Evolutionary conservation across 345 rosid species (phyloP).

Genomic region (Eutrema yunnanense): DNA sequence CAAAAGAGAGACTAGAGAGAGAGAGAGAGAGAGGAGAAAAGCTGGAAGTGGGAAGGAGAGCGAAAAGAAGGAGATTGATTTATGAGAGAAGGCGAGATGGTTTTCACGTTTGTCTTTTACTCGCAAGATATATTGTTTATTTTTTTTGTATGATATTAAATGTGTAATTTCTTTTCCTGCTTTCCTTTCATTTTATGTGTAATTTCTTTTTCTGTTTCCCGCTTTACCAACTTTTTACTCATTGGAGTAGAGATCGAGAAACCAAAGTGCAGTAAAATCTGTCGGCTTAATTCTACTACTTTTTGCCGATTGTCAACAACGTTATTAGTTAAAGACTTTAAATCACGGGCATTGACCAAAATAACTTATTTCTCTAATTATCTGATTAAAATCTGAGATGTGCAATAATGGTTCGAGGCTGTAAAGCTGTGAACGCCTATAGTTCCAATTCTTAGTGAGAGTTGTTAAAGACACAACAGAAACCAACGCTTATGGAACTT

Average conservation of each 20-base stretch:
- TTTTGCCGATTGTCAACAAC: conserved; percentile 15
- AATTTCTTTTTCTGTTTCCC: conserved; percentile 25
- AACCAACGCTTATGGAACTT: neutral
- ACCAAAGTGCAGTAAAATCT: conserved; percentile 27
- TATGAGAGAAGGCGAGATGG: conserved; percentile 36
- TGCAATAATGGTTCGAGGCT: neutral
- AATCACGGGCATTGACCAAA: neutral
- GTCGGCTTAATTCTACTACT: conserved; percentile 23
- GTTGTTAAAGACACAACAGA: neutral
- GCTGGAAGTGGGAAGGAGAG: conserved; percentile 22
- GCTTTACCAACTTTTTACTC: conserved; percentile 28
- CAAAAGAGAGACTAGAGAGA: conserved; percentile 21
- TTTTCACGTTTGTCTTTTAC: conserved; percentile 53
- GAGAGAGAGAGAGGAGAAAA: conserved; percentile 16
- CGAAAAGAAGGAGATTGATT: conserved; percentile 28
- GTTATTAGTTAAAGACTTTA: neutral
- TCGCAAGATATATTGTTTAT: neutral
- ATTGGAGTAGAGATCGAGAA: conserved; percentile 30
- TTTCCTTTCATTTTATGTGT: neutral
- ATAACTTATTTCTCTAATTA: neutral
- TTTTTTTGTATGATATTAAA: neutral
- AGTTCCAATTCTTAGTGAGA: neutral
- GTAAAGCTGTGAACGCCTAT: neutral
- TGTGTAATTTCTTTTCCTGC: neutral
- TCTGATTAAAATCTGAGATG: neutral